Base-by-base conservation (phyloP, 176 grass and related monocot species). In the Hordeum marinum region DNA sequence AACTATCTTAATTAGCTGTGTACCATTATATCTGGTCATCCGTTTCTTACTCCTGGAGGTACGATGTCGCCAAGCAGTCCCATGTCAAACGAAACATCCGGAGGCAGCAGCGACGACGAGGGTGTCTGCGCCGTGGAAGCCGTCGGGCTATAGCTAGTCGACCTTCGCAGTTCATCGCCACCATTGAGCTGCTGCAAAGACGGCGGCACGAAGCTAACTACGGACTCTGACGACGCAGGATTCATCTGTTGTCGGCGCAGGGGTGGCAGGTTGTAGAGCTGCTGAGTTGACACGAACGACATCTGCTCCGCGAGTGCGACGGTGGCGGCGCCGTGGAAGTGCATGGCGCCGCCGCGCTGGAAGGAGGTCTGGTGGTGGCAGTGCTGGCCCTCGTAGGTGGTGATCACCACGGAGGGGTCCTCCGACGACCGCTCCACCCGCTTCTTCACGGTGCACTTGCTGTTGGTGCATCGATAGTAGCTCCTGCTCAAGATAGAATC, bases 381-480 rank as follows among this genome's bases (percentile, higher is more conserved):
- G 80, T 98, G 96, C 83, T 95, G 96, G 13, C 96, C 96, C 67
- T 98, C 96, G 69, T 98, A 98, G 41, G 96, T 98, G 65, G 96
- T 98, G 80, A 98, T 88, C 37, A 98, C 96, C 13, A 95, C 85
- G 43, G 89, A 81, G 1, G 89, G 91, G 42, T 98, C 96, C 14
- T 89, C 84, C 0, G 91, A 91, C 45, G 89, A 98, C 14, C 96
- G 61, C 85, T 98, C 96, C 54, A 98, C 96, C 62, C 93, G 89
- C 69, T 98, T 98, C 88, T 98, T 98, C 80, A 98, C 96, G 0
- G 86, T 91, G 91, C 96, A 98, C 15, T 89, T 92, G 85, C 71
- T 89, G 81, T 87, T 98, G 36, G 93, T 98, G 89, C 96, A 98
- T 39, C 89, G 83, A 57, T 95, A 98, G 88, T 98, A 98, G 78